Evolutionary conservation across 768 basidiomycete genomes (phyloP).

Genomic region (Candolleomyces aberdarensis): DNA sequence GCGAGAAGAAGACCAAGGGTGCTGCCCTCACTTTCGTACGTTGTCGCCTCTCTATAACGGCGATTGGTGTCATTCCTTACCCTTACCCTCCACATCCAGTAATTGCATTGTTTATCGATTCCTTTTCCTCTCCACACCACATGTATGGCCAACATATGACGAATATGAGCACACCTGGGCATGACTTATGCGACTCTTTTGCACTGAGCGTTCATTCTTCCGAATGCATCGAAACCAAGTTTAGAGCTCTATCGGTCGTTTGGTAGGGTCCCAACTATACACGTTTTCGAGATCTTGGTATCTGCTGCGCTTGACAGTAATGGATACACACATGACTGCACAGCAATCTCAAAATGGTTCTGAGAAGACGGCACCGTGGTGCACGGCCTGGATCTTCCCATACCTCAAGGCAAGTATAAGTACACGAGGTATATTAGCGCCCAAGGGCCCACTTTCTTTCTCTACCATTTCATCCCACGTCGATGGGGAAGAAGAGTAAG

Average conservation of each 20-base stretch:
- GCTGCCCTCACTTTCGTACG: constrained; percentile 91
- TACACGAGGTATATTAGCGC: neutral
- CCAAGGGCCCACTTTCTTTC: neutral
- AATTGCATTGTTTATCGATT: no score
- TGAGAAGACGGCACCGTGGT: no score
- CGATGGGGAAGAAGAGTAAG: neutral
- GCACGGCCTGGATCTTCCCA: neutral
- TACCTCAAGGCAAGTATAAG: neutral
- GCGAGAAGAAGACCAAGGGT: constrained; percentile 99
- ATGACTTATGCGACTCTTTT: neutral
- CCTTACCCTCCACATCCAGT: constrained; percentile 16
- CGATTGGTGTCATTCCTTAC: constrained; percentile 22
- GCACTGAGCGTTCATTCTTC: neutral
- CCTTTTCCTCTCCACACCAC: neutral
- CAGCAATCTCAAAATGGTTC: no score
- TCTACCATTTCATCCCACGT: neutral
- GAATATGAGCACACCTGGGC: constrained; percentile 28
- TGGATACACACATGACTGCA: neutral
- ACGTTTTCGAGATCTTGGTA: no score
- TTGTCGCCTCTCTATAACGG: constrained; percentile 20
- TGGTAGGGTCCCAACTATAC: no score
- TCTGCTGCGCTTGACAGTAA: no score
- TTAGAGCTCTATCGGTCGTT: no score
- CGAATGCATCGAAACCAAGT: no score
- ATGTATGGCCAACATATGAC: constrained; percentile 14